A percentile compares a stretch with the other conserved stretches of the same genome.
Evolutionary conservation across 73 alveolate genomes (phyloP).

Genomic region (Tetrahymena thermophila): DNA sequence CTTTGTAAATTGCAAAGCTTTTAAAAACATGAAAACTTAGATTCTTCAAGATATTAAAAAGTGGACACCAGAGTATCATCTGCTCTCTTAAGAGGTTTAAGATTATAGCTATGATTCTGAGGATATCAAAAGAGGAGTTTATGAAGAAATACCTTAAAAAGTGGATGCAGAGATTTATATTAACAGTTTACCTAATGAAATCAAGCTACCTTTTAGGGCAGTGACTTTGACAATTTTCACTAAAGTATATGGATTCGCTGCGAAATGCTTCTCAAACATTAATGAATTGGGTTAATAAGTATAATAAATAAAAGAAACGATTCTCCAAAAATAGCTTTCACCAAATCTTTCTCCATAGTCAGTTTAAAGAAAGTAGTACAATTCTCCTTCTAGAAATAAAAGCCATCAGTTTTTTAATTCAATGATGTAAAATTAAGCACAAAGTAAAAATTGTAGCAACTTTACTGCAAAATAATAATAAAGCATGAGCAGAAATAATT

Average conservation of each 20-base stretch:
- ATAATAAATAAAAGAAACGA: not conserved
- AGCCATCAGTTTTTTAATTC: not conserved
- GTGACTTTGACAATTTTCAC: not conserved
- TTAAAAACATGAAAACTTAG: not conserved
- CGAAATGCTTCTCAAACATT: not conserved
- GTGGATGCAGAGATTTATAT: not conserved
- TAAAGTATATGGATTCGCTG: not conserved
- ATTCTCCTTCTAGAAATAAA: not conserved
- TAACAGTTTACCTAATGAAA: not conserved
- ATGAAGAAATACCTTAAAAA: not conserved
- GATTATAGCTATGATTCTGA: not conserved
- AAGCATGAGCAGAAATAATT: not conserved
- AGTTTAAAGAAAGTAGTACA: not conserved
- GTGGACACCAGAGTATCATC: not conserved
- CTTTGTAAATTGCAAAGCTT: not conserved
- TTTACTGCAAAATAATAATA: not conserved
- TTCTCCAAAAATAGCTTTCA: not conserved
- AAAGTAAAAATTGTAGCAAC: not conserved
- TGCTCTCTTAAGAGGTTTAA: not conserved
- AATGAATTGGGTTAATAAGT: not conserved
- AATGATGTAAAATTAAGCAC: not conserved
- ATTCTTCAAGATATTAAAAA: not conserved
- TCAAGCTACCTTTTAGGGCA: not conserved
- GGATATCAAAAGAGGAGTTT: not conserved
- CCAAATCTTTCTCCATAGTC: not conserved